These are phyloP conservation scores for Globisporangium cylindrosporum DNA, from an alignment of 352 stramenopile species.

Conservation along the genomic window DNA sequence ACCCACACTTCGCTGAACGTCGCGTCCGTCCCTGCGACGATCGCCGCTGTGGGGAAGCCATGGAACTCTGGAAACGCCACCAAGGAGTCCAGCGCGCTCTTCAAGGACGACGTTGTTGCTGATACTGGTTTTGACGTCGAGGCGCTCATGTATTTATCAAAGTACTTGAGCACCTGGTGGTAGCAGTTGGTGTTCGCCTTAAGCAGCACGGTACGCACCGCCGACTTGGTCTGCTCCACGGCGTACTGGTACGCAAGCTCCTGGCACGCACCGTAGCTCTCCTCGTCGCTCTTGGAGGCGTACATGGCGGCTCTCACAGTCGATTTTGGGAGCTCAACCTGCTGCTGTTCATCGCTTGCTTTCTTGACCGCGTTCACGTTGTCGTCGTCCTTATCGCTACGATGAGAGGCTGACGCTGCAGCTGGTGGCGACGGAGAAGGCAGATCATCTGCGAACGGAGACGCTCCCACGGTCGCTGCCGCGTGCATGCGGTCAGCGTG, in stretches of 20 bases:
- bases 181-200: slow-evolving; percentile 73
- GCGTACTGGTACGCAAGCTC: slow-evolving; percentile 70
- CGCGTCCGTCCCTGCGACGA: slow-evolving; percentile 69
- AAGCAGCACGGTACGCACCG: slow-evolving; percentile 57
- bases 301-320: neutral
- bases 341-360: neutral
- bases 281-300: slow-evolving; percentile 22
- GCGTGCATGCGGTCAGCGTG: slow-evolving; percentile 1
- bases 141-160: slow-evolving; percentile 45
- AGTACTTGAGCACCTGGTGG: slow-evolving; percentile 53
- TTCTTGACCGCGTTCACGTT: neutral
- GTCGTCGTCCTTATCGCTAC: neutral
- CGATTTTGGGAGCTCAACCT: neutral
- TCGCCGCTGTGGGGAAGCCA: slow-evolving; percentile 50
- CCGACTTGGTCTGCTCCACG: slow-evolving; percentile 44
- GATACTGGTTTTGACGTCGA: neutral
- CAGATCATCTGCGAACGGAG: slow-evolving; percentile 7
- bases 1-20: slow-evolving; percentile 80
- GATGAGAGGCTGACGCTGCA: neutral
- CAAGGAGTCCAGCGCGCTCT: slow-evolving; percentile 13
- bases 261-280: slow-evolving; percentile 46
- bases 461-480: neutral
- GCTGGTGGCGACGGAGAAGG: neutral
- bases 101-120: slow-evolving; percentile 2
- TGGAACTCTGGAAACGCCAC: slow-evolving; percentile 45